Base-by-base conservation (phyloP, 371 early-diverging fungal species). In the Rhizopus microsporus region DNA sequence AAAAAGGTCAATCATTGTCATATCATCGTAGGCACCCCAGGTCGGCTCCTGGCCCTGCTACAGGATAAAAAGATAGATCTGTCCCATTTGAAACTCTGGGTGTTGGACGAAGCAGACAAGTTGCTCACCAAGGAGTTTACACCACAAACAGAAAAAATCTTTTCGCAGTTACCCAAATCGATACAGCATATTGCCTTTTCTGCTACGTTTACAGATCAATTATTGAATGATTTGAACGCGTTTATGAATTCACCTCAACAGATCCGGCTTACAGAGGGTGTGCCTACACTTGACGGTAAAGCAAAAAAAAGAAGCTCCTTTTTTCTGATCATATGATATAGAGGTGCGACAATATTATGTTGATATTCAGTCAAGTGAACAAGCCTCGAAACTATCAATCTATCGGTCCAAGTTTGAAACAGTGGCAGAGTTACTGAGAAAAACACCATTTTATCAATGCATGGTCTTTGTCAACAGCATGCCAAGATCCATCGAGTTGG, bases 71-170 rank as follows among this genome's bases (percentile, higher is more conserved):
- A 79, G 40, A 62, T 97, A 15, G 72, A 74, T 5, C 79, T 90
- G 1, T 68, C 73, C 9, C 51, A 85, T 16, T 82, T 98, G 44
- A 89, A 87, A 47, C 76, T 97, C 58, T 75, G 96, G 17, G 88
- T 98, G 31, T 67, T 98, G 51, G 98, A 98, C 65, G 98, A 98
- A 68, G 98, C 98, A 5, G 98, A 98, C 73, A 94, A 94, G 63
- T 78, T 98, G 80, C 82, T 87, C 82, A 78, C 79, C 10, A 77
- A 69, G 10, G 59, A 56, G 1, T 86, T 85, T 50, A 39, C 38
- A 16, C 66, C 70, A 10, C 79, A 78, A 56, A 64, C 68, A 3
- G 40, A 67, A 54, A 73, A 64, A 13, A 72, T 78, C 13, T 50
- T 67, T 34, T 37, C 50, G 1, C 65, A 67, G 40, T 50, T 78